Evolutionary conservation across 768 basidiomycete species (phyloP).

Genomic region (Gloeophyllum trabeum): DNA sequence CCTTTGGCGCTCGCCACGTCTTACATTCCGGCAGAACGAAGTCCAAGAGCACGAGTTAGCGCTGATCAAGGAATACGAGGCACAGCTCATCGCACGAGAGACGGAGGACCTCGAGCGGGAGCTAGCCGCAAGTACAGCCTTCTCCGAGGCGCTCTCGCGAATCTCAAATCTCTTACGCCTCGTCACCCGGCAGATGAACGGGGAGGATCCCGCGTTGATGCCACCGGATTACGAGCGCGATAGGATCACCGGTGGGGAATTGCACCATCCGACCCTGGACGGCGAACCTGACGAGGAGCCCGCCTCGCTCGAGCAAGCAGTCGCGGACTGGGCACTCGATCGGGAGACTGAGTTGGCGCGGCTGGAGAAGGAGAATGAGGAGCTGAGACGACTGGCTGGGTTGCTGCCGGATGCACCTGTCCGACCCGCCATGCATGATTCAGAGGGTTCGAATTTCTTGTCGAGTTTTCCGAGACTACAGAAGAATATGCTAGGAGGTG

Average conservation of each 20-base stretch:
- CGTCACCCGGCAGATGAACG: conserved; percentile 56
- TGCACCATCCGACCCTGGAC: not conserved
- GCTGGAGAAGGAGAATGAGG: conserved; percentile 80
- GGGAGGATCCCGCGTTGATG: conserved; percentile 37
- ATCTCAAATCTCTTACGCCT: conserved; percentile 61
- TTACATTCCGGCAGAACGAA: conserved; percentile 47
- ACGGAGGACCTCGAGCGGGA: conserved; percentile 50
- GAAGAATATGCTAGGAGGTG: conserved; percentile 20
- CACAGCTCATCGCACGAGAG: conserved; percentile 65
- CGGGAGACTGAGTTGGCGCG: conserved; percentile 85
- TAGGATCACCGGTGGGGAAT: not conserved
- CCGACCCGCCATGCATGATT: conserved; percentile 2
- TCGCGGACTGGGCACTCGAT: conserved; percentile 72
- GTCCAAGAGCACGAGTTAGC: conserved; percentile 89
- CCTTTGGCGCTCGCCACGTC: not conserved
- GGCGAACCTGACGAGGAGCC: conserved; percentile 6
- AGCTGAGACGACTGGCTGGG: conserved; percentile 61
- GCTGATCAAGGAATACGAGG: conserved; percentile 84
- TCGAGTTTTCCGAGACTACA: conserved; percentile 3
- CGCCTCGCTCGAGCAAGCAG: conserved; percentile 21
- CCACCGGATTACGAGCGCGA: conserved; percentile 8
- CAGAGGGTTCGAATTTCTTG: not conserved
- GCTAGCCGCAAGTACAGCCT: conserved; percentile 48
- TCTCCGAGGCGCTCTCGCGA: conserved; percentile 59
- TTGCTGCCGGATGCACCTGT: conserved; percentile 11